Base-by-base conservation (phyloP, 768 basidiomycete species). In the Favolaschia claudopus region DNA sequence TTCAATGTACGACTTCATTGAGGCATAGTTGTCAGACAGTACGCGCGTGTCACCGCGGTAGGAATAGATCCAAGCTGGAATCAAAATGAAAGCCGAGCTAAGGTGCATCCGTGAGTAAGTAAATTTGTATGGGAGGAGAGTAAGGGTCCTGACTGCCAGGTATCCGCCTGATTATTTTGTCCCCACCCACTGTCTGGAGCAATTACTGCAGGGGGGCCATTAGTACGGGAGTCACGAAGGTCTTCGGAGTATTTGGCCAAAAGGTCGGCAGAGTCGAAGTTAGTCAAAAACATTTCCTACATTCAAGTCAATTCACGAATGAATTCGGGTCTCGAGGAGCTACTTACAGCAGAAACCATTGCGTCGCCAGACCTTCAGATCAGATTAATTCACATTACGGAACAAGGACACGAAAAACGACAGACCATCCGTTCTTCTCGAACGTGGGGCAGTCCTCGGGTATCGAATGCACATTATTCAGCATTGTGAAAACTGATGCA, bases 361-460 rank as follows among this genome's bases (percentile, higher is more conserved):
- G 70, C 72, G 28, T 73, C 72, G 3, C 72, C 72, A 0, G 72
- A 66, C 58, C 58, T 60, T 22, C 12, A 4, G 2, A 10, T n/a
- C 4, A 34, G 19, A 3, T 29, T 22, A 43, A 9, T 47, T 20
- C 37, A 29, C 43, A n/a, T 24, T 2, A 13, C 12, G 27, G 20
- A 4, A 20, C 27, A 33, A 17, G 14, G 31, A 1, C n/a, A 33
- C 4, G 25, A 17, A 20, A 7, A 28, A 25, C 19, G 29, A 55
- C 52, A 19, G 13, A 61, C 72, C 72, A 73, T 1, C 72, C 72
- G 51, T 73, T 73, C 58, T 73, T 73, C 66, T 73, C 72, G 38
- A 68, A 72, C 19, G 68, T 69, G 0, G 70, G 72, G 45, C 72
- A 72, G 42, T 71, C 70, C 40, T 60, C 63, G 20, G 67, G 67